Evolutionary conservation across 345 rosid species (phyloP).

Genomic region (Capsella bursapastoris): DNA sequence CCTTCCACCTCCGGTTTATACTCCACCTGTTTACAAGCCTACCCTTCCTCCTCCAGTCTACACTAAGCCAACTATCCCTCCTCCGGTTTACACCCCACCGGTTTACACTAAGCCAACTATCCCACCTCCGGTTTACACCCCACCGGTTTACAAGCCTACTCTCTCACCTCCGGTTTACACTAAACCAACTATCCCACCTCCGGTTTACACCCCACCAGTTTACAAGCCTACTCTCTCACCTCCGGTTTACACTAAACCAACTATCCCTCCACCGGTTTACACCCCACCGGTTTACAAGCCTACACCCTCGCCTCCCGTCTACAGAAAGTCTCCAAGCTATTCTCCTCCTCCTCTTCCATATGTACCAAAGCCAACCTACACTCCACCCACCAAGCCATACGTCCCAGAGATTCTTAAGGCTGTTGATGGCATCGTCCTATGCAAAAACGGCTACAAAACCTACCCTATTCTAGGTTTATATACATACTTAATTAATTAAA

Average conservation of each 20-base stretch:
- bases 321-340: constrained; percentile 34
- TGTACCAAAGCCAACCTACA: constrained; percentile 38
- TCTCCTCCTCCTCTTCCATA: constrained; percentile 38
- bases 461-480: constrained; percentile 58
- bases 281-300: constrained; percentile 28
- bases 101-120: background rate
- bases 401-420: constrained; percentile 37
- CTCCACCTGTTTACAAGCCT: background rate
- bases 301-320: constrained; percentile 16
- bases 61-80: constrained; percentile 3
- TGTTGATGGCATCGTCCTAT: constrained; percentile 61
- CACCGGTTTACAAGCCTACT: constrained; percentile 24
- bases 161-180: background rate
- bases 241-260: constrained; percentile 4
- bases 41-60: background rate
- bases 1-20: constrained; percentile 31
- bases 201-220: constrained; percentile 15
- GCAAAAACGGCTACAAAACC: constrained; percentile 49
- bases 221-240: constrained; percentile 7
- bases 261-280: constrained; percentile 26
- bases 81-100: constrained; percentile 22
- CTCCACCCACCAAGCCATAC: constrained; percentile 35
- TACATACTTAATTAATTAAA: background rate
- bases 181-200: background rate
- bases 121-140: constrained; percentile 9